phyloP scores from a whole-genome alignment of 352 stramenopile genomes.

The Globisporangium cederbergense region DNA sequence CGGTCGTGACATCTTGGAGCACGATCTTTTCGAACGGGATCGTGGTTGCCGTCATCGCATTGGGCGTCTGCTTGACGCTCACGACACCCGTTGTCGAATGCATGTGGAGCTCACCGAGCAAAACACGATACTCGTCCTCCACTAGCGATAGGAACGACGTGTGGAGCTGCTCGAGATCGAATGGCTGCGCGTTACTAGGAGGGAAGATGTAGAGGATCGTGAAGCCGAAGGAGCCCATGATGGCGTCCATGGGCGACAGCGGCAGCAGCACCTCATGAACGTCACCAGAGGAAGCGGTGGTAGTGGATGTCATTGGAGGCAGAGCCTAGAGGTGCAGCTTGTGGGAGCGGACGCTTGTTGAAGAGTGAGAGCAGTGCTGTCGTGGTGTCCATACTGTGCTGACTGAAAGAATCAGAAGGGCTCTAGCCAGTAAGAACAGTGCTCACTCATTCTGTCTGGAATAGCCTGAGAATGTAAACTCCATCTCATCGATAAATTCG shows the following conservation, averaged over 20 bases:
- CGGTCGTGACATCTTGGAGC: slow-evolving; percentile 23
- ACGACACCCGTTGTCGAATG: slow-evolving; percentile 26
- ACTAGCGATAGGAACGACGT: slow-evolving; percentile 29
- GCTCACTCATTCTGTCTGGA: neutral
- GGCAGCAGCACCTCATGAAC: slow-evolving; percentile 5
- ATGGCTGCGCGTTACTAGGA: slow-evolving; percentile 14
- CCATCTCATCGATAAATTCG: no score
- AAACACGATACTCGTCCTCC: slow-evolving; percentile 40
- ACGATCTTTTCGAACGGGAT: slow-evolving; percentile 39
- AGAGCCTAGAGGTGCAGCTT: neutral
- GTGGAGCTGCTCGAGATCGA: slow-evolving; percentile 41
- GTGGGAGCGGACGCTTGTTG: neutral
- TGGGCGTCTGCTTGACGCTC: slow-evolving; percentile 28
- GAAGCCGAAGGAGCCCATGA: slow-evolving; percentile 43
- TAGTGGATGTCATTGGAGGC: neutral
- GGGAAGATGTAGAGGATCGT: slow-evolving; percentile 58
- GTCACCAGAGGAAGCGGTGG: neutral
- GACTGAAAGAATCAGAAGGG: no score
- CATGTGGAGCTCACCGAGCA: slow-evolving; percentile 34
- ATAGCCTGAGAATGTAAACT: neutral
- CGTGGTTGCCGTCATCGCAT: neutral
- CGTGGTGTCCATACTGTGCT: neutral
- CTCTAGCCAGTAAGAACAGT: neutral
- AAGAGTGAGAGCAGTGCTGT: neutral
- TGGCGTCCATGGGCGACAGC: slow-evolving; percentile 48